Evolutionary conservation across 1,284 basidiomycete genomes (phyloP).

Genomic region (Boletus subluridellus): DNA sequence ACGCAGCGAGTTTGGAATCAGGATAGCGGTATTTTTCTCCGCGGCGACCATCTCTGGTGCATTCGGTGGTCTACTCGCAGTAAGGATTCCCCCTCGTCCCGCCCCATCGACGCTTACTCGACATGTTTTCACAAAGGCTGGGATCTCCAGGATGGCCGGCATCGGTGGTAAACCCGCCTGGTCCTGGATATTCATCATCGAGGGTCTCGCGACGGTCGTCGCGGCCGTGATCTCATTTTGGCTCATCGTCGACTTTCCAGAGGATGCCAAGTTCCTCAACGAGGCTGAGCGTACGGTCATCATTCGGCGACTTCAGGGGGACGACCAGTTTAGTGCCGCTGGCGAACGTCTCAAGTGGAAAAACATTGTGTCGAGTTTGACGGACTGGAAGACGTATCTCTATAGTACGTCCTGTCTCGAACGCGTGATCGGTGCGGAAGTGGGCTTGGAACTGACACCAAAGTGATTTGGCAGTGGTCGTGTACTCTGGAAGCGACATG

Average conservation of each 20-base stretch:
- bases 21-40: slow-evolving; percentile 71
- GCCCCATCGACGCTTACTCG: not conserved
- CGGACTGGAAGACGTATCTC: slow-evolving; percentile 74
- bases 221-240: slow-evolving; percentile 67
- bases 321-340: slow-evolving; percentile 69
- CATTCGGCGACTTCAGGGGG: slow-evolving; percentile 62
- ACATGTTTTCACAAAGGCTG: slow-evolving; percentile 43
- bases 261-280: slow-evolving; percentile 71
- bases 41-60: slow-evolving; percentile 70
- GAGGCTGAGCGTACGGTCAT: slow-evolving; percentile 67
- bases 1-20: slow-evolving; percentile 64
- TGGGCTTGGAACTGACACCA: not conserved
- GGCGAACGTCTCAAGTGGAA: slow-evolving; percentile 62
- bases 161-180: slow-evolving; percentile 61
- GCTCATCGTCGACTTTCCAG: slow-evolving; percentile 79
- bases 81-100: slow-evolving; percentile 31
- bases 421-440: not conserved
- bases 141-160: slow-evolving; percentile 65
- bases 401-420: slow-evolving; percentile 42
- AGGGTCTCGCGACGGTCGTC: slow-evolving; percentile 63
- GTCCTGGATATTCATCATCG: slow-evolving; percentile 74
- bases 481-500: slow-evolving; percentile 56
- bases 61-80: slow-evolving; percentile 66
- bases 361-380: slow-evolving; percentile 58
- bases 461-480: slow-evolving; percentile 41